Evolutionary conservation across 176 grass and related monocot genomes (phyloP).

Genomic region (bread wheat (Triticum aestivum)): IWGSC_CS_RefSeq_v2.1 NC_057801.1:571751928-571752427

Average conservation of each 20-base stretch:
- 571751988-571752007: background rate
- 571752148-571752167: conserved; percentile 92
- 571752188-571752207: conserved; percentile 86
- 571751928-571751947: conserved; percentile 21
- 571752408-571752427: background rate
- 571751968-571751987: background rate
- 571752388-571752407: background rate
- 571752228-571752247: conserved; percentile 79
- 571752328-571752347: background rate
- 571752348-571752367: background rate
- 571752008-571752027: background rate
- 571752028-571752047: conserved; percentile 11
- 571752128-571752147: conserved; percentile 84
- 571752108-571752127: conserved; percentile 94
- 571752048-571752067: conserved; percentile 12
- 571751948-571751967: conserved; percentile 6
- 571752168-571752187: conserved; percentile 87
- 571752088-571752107: conserved; percentile 58
- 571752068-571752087: conserved; percentile 1
- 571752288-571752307: conserved; percentile 1
- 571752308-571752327: conserved; percentile 9
- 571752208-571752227: conserved; percentile 84
- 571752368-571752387: conserved; percentile 9
- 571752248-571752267: conserved; percentile 74
- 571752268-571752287: conserved; percentile 31